Evolutionary conservation across 2,329 filamentous ascomycete species (phyloP).

Genomic region (Arthrobotrys pseudoclavata): DNA sequence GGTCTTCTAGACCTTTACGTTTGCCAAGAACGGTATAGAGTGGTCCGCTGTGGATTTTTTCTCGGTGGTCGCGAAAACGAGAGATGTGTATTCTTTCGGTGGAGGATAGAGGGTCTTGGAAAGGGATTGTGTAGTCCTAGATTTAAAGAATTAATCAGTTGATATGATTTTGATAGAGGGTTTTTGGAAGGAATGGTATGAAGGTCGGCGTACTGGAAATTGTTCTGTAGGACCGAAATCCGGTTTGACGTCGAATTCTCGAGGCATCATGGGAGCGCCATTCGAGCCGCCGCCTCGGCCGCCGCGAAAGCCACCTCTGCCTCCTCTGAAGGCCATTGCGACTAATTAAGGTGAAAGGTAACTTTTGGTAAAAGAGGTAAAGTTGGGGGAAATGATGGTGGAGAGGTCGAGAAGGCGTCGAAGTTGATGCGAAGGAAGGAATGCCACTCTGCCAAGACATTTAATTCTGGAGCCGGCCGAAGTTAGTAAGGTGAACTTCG

Average conservation of each 20-base stretch:
- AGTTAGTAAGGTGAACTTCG: background rate
- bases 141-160: background rate
- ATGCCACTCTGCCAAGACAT: conserved; percentile 8
- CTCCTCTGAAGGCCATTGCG: conserved; percentile 59
- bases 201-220: conserved; percentile 61
- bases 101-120: conserved; percentile 46
- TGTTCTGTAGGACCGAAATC: conserved; percentile 63
- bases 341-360: background rate
- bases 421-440: conserved; percentile 21
- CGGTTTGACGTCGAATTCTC: conserved; percentile 62
- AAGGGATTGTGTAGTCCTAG: conserved; percentile 57
- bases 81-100: conserved; percentile 59
- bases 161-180: background rate
- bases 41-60: conserved; percentile 63
- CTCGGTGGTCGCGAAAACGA: conserved; percentile 62
- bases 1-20: conserved; percentile 63
- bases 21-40: conserved; percentile 63
- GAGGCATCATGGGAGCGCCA: conserved; percentile 56
- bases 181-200: background rate
- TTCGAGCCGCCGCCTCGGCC: conserved; percentile 60
- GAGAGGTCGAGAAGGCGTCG: background rate
- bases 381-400: background rate
- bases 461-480: background rate
- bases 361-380: background rate
- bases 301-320: conserved; percentile 59